phyloP scores from a whole-genome alignment of 306 rosid species.

The Dalbergia cochinchinensis region DNA sequence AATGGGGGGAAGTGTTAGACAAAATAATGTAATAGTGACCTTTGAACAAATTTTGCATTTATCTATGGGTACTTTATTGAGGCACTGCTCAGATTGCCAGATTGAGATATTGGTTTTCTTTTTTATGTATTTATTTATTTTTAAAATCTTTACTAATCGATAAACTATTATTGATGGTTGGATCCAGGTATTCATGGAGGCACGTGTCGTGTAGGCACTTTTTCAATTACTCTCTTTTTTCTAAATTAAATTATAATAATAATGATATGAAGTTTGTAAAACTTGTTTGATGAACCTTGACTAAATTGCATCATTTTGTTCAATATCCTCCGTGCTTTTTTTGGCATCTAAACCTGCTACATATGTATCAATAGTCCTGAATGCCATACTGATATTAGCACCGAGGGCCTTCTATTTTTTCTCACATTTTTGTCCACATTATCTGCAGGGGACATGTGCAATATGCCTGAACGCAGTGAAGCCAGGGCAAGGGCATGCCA shows the following conservation, averaged over 20 bases:
- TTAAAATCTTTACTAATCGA: background rate
- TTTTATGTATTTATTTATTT: background rate
- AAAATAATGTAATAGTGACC: slow-evolving; percentile 45
- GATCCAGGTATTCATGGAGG: slow-evolving; percentile 7
- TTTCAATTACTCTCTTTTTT: slow-evolving; percentile 4
- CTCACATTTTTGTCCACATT: slow-evolving; percentile 49
- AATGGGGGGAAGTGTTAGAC: slow-evolving; percentile 47
- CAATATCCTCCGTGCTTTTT: background rate
- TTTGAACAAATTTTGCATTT: slow-evolving; percentile 43
- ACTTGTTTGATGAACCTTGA: slow-evolving; percentile 8
- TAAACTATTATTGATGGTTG: background rate
- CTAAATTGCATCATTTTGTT: slow-evolving; percentile 2
- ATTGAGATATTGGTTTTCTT: slow-evolving; percentile 21
- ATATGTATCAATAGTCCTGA: background rate
- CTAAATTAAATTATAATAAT: background rate
- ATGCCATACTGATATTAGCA: slow-evolving; percentile 27
- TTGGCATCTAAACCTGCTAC: background rate
- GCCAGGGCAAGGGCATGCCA: slow-evolving; percentile 89
- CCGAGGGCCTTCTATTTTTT: background rate
- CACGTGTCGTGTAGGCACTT: slow-evolving; percentile 36
- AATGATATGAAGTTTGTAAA: slow-evolving; percentile 20
- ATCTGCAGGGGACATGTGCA: slow-evolving; percentile 79
- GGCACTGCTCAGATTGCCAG: slow-evolving; percentile 29
- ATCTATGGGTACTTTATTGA: slow-evolving; percentile 46
- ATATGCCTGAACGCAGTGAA: slow-evolving; percentile 83